Base-by-base conservation (phyloP, 352 stramenopile genomes). In the Blastocystis sp. region DNA sequence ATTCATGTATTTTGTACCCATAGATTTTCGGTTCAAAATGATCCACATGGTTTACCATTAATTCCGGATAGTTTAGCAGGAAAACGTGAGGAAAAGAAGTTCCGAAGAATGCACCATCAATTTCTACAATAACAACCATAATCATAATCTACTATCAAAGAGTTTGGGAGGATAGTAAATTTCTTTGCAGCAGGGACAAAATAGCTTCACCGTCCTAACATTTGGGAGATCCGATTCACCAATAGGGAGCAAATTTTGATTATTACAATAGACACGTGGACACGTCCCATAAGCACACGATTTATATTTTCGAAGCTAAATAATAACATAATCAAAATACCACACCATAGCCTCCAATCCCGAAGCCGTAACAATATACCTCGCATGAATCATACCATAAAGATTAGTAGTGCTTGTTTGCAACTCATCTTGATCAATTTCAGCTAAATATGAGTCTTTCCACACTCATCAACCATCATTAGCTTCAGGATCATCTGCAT, bases 301-400 rank as follows among this genome's bases (percentile, higher is more conserved):
- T 89, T 97, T 92, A 89, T 96, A 99, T 90, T 99, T 99, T 66
- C 98, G 94, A 66, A 97, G 93, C 78, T 89, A 77, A 6, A 24
- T 21, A 16, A 65, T 21, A 63, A 11, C 1, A 51, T 54, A 16
- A 16, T 2, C 12, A 27, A 24, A 43, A 66, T 14, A 7, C 16
- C 12, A 42, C 32, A 83, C 71, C 71, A 83, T 99, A 32, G 94
- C 93, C 29, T 97, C 93, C 93, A 99, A 97, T 67, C 97, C 97
- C 88, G 97, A 93, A 67, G 94, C 97, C 6, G 97, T 99, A 56
- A 99, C 91, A 88, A 99, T 98, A 90, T 98, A 98, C 86, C 97
- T 92, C 81, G 96, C 95, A 90, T 99, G 96, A 90, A 99, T 99
- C 71, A 99, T 92, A n/a, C 97, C 96, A 89, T 99, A 99, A n/a